Evolutionary conservation across 768 basidiomycete genomes (phyloP), one percentile per base, ranked within the genome.

Genomic region (Tricholomella constricta): DNA sequence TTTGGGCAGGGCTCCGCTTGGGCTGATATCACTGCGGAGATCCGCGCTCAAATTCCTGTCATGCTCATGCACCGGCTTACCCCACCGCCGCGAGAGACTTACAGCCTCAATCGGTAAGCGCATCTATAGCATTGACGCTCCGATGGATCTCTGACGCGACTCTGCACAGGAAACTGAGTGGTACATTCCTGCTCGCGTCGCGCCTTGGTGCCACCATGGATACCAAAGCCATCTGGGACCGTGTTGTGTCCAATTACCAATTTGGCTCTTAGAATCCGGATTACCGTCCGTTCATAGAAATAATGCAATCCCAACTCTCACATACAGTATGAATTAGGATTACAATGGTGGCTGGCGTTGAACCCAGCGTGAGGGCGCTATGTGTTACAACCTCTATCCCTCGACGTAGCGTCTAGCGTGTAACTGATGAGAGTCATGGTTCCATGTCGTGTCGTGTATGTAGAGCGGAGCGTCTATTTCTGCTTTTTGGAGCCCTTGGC

Each of bases 21-120:
- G 88, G 73, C 82, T 37, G 77, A 78, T 22, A 88, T 92, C 57
- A 94, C 95, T 0, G 75, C 80, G 4, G 75, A 83, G 52, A 94
- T 98, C 46, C 80, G 94, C 22, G 79, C 76, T 3, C 78, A 82
- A 27, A 98, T 99, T 41, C 95, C 96, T 1, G 74, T 89, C 48
- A 98, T 99, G 94, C 78, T 99, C 52, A 76, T 80, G 60, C 79
- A 97, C 63, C 78, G 95, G 43, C 77, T 97, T 25, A 94, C 93
- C 0, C 96, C 96, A 0, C 96, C 96, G 2, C 96, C 96, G 0
- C 75, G 83, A 52, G 95, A 98, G 72, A 98, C 96, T 1, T 98
- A 98, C 68, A 93, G 91, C 68, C 72, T 98, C 48, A 98, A 99
- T 67, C 74, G 94, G 88, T 87, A 55, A 51, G 81, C 60, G 11